Conservation (phyloP, 2,329 filamentous ascomycete species). For the Metarhizium robertsii region DNA sequence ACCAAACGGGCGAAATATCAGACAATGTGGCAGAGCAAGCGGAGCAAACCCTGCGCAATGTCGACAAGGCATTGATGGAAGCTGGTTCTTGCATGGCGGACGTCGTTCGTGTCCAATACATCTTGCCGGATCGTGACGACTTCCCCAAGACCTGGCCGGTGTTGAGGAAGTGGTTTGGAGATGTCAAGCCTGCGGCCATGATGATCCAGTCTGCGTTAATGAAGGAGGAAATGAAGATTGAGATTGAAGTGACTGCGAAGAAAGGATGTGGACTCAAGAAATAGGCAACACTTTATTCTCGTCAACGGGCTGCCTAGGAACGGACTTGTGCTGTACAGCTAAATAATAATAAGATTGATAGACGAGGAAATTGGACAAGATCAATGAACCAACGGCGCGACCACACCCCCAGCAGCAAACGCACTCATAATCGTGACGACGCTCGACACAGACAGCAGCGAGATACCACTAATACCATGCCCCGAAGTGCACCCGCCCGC, state of each 20-base stretch:
- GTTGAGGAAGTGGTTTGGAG: constrained; percentile 38
- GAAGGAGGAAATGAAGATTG: constrained; percentile 38
- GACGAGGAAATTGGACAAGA: not conserved
- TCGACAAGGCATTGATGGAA: constrained; percentile 32
- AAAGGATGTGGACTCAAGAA: constrained; percentile 13
- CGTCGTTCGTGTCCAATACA: constrained; percentile 42
- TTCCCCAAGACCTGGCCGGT: constrained; percentile 41
- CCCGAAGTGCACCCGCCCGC: constrained; percentile 61
- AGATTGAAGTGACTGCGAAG: constrained; percentile 33
- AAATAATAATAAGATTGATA: too few relatives aligned
- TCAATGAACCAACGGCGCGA: constrained; percentile 19
- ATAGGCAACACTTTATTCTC: not conserved
- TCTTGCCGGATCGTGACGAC: constrained; percentile 36
- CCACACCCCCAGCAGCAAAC: constrained; percentile 40
- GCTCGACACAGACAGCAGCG: constrained; percentile 52
- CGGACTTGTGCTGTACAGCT: not conserved
- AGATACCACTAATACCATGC: constrained; percentile 59
- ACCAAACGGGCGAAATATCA: constrained; percentile 35
- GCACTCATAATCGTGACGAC: constrained; percentile 49
- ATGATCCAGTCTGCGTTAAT: constrained; percentile 43
- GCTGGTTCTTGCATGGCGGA: constrained; percentile 34
- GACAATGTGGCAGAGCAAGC: constrained; percentile 35
- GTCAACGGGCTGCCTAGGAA: not conserved
- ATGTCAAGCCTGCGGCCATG: constrained; percentile 41
- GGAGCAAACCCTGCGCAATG: constrained; percentile 39